Conservation (phyloP, 2,329 filamentous ascomycete genomes). For the Ilyonectria sp. region DNA sequence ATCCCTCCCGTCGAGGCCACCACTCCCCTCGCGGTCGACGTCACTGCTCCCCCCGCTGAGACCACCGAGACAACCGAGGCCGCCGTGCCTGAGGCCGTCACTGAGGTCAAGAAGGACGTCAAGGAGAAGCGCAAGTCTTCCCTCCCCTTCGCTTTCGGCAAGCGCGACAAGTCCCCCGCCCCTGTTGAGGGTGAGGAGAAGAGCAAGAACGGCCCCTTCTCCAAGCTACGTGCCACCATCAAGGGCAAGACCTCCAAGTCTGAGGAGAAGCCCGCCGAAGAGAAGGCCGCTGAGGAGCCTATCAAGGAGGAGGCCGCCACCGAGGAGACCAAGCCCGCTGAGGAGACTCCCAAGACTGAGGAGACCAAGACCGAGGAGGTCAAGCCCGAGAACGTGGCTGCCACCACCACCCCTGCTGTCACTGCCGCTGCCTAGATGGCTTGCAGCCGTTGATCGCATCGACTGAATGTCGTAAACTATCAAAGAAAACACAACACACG, state of each 20-base stretch:
- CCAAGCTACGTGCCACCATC: constrained; percentile 73
- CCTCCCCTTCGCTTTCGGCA: constrained; percentile 80
- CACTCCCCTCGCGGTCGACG: constrained; percentile 70
- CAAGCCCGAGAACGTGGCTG: constrained; percentile 58
- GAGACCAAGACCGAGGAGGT: constrained; percentile 56
- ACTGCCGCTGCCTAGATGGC: constrained; percentile 66
- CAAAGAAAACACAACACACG: constrained; percentile 50
- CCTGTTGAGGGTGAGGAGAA: constrained; percentile 76
- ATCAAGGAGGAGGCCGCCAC: constrained; percentile 51
- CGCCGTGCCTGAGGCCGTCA: constrained; percentile 58
- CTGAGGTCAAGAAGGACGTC: constrained; percentile 72
- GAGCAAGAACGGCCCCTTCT: constrained; percentile 68
- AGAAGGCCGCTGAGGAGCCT: constrained; percentile 53
- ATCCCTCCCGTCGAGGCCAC: constrained; percentile 72
- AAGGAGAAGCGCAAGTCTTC: constrained; percentile 91
- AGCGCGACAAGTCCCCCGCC: constrained; percentile 77
- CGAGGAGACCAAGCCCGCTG: constrained; percentile 55
- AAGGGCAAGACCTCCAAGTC: constrained; percentile 63
- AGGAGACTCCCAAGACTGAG: constrained; percentile 55
- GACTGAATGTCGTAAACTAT: constrained; percentile 41
- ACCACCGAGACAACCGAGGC: constrained; percentile 64
- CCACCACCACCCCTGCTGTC: constrained; percentile 61
- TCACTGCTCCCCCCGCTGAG: constrained; percentile 61
- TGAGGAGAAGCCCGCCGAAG: constrained; percentile 58
- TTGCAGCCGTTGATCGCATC: constrained; percentile 44